Evolutionary conservation across 176 grass and related monocot species (phyloP), one percentile per base, ranked within the genome.

Genomic region (Cenchrus americanus): DNA sequence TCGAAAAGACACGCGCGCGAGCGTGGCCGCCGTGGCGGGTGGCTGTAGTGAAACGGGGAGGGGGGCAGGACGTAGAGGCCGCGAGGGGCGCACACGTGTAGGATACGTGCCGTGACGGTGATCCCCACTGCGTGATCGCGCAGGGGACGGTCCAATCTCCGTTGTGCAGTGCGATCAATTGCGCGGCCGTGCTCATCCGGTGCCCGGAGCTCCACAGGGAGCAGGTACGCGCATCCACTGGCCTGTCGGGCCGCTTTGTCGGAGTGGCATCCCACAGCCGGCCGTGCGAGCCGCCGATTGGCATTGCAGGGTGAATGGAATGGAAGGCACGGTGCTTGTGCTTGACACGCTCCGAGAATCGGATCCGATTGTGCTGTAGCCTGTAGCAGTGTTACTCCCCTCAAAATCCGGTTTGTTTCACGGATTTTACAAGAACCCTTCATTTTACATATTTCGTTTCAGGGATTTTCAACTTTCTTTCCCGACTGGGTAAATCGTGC

Each of bases 31-130:
- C 43, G 51, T 54, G 72, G 14, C 70, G 66, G 42, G 61, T 59
- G 49, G 23, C 13, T 64, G 72, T 77, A 70, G 64, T 53, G 42
- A 55, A 65, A 52, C 8, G n/a, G 27, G n/a, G 21, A 14, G 30
- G 14, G 34, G 24, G 48, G 58, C 65, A n/a, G 6, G 30, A 26
- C 54, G 44, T 53, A 42, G 47, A 73, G 76, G 40, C 5, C 34
- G 66, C 1, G 41, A n/a, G 6, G 4, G 11, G 11, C 0, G 66
- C 68, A 84, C 87, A 89, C 76, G 76, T 80, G 75, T 14, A 63
- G 69, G 76, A 51, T 78, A 84, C 82, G 82, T 84, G 76, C 40
- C 87, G 10, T 24, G 60, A 66, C 34, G 48, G 58, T n/a, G 75
- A 84, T 72, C 66, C 49, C 55, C 76, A 14, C 49, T 21, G 22